Evolutionary conservation across 1,284 basidiomycete species (phyloP).

Genomic region (Rhodotorula glutinis): DNA sequence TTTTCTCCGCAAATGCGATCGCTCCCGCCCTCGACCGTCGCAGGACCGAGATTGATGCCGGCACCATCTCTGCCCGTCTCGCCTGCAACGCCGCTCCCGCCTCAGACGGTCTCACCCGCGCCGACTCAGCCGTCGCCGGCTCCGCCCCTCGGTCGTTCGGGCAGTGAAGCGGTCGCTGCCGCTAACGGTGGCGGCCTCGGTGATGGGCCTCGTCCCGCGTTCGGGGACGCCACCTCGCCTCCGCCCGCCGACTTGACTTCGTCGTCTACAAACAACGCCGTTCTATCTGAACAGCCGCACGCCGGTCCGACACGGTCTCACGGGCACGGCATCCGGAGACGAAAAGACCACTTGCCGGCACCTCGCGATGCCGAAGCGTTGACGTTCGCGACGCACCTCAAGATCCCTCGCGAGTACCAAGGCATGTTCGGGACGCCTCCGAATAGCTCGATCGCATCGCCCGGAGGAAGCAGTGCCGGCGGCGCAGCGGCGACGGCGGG

Average conservation of each 20-base stretch:
- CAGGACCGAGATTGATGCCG: neutral
- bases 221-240: neutral
- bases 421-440: constrained; percentile 2
- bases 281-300: too few species aligned
- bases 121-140: neutral
- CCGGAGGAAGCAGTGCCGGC: neutral
- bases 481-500: too few species aligned
- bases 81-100: constrained; percentile 20
- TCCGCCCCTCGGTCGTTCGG: neutral
- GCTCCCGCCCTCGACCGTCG: neutral
- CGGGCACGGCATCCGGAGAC: neutral
- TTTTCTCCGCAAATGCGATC: constrained; percentile 7
- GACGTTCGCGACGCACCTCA: neutral
- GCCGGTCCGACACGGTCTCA: neutral
- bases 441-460: neutral
- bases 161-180: too few species aligned
- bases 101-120: constrained; percentile 1
- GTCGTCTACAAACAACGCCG: too few species aligned
- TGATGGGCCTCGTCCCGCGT: neutral
- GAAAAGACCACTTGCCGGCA: neutral
- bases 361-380: neutral
- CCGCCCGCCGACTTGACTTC: neutral
- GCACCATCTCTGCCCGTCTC: constrained; percentile 22
- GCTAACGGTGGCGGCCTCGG: too few species aligned
- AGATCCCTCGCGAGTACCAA: neutral